These are phyloP conservation scores for Volvariella volvacea DNA, from an alignment of 1,284 basidiomycete species.

Conservation along the genomic window DNA sequence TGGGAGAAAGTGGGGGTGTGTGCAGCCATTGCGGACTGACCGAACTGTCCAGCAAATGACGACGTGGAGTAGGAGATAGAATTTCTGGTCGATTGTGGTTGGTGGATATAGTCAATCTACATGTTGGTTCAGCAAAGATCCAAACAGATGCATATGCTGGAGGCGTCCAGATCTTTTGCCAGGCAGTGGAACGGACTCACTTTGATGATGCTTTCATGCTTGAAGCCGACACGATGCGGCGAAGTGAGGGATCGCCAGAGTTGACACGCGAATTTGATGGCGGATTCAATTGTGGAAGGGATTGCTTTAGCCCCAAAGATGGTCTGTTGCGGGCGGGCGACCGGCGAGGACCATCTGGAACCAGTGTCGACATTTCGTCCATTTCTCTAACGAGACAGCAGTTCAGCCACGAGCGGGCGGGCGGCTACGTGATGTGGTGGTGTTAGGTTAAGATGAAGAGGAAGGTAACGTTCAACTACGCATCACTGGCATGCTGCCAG, in stretches of 20 bases:
- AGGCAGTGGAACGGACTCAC: neutral
- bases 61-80: slow-evolving; percentile 47
- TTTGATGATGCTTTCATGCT: slow-evolving; percentile 1
- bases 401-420: neutral
- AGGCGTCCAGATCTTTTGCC: too few relatives aligned
- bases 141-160: too few relatives aligned
- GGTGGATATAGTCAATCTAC: too few relatives aligned
- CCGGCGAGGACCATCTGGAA: slow-evolving; percentile 23
- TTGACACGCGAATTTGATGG: neutral
- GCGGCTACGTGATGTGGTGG: neutral
- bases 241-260: neutral
- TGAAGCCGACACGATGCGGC: neutral
- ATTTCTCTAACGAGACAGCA: slow-evolving; percentile 8
- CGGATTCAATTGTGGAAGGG: neutral
- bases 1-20: slow-evolving; percentile 34
- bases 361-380: slow-evolving; percentile 30
- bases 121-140: too few relatives aligned
- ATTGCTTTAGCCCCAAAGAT: neutral
- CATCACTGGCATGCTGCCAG: too few relatives aligned
- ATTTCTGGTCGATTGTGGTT: slow-evolving; percentile 30
- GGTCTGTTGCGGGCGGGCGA: slow-evolving; percentile 15
- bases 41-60: slow-evolving; percentile 45
- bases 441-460: neutral
- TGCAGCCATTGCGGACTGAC: slow-evolving; percentile 48
- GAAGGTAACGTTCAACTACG: neutral